These are phyloP conservation scores for Claviceps paspali DNA, from an alignment of 2,329 filamentous ascomycete genomes.

Conservation along the genomic window DNA sequence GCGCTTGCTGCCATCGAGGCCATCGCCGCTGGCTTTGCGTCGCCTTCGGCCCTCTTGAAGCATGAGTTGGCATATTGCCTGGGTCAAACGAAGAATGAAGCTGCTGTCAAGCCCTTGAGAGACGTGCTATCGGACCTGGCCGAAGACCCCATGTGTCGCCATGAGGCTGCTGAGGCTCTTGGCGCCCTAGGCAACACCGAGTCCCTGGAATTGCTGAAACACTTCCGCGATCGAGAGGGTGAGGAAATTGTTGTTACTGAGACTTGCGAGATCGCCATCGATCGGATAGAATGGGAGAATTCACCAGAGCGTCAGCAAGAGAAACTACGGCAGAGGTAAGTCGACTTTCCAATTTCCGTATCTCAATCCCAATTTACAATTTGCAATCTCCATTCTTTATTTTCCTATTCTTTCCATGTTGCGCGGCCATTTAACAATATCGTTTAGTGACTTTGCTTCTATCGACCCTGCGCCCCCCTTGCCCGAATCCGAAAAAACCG, in stretches of 20 bases:
- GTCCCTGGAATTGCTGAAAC: conserved; percentile 58
- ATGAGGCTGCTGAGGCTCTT: conserved; percentile 90
- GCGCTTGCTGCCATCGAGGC: conserved; percentile 48
- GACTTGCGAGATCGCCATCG: conserved; percentile 94
- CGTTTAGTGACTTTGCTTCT: conserved; percentile 72
- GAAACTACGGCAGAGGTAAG: conserved; percentile 66
- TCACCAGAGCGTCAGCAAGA: conserved; percentile 56
- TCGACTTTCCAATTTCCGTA: not conserved
- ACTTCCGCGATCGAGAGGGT: conserved; percentile 56
- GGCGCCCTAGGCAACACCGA: conserved; percentile 66
- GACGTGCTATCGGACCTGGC: conserved; percentile 57
- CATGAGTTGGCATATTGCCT: conserved; percentile 96
- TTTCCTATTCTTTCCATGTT: conserved; percentile 3
- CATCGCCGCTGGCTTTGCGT: conserved; percentile 75
- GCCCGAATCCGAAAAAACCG: conserved; percentile 52
- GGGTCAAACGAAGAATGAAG: conserved; percentile 70
- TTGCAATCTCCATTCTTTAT: no score
- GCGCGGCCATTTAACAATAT: not conserved
- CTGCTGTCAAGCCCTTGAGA: conserved; percentile 58
- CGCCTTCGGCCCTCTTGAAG: conserved; percentile 80
- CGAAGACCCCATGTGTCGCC: conserved; percentile 92
- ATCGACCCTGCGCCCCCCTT: conserved; percentile 89
- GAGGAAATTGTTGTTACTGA: conserved; percentile 77
- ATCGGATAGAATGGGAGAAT: conserved; percentile 86
- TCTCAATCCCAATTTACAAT: no score